Base-by-base conservation (phyloP, 306 rosid species). In the Quercus bicolor region DNA sequence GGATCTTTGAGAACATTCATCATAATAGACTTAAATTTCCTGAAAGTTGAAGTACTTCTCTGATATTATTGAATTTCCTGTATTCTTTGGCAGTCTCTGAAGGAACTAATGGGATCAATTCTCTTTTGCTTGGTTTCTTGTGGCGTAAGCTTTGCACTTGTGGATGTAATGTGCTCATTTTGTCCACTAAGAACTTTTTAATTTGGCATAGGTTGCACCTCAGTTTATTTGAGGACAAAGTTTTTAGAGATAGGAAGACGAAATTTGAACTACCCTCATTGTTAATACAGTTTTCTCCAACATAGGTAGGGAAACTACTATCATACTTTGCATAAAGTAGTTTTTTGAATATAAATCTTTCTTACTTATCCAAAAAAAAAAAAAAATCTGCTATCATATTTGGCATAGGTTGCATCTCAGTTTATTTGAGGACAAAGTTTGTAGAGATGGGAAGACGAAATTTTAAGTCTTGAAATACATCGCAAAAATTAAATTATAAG, bases 81-180 rank as follows among this genome's bases (percentile, higher is more conserved):
- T 55, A 28, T 73, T 80, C 73, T 75, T 78, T 75, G 89, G 90
- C 90, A 94, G 98, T 94, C 92, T 85, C 40, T 92, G 89, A 97
- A 92, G 85, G 89, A 94, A 82, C 89, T 88, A 56, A 79, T 94
- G 73, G 98, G 97, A 76, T 73, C 97, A 56, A 80, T 94, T 86
- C 87, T 94, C 64, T 94, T 92, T 84, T 87, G 87, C 78, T 94
- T 97, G 97, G 93, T 94, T 87, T 86, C 93, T 81, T 94, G 97
- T 80, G 94, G 93, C 75, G 97, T 92, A 78, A 92, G 94, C 88
- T 80, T 84, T 79, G 92, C 97, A 45, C 93, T 92, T 75, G 85
- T 82, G 74, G 97, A 94, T 97, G 98, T 94, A 92, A 80, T 73
- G 21, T 33, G 40, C 40, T 33, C 40, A 5, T 33, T 33, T 33